A percentile compares a stretch with the other conserved stretches of the same genome.
Evolutionary conservation across 768 basidiomycete genomes (phyloP).

Genomic region (Galerina marginata): DNA sequence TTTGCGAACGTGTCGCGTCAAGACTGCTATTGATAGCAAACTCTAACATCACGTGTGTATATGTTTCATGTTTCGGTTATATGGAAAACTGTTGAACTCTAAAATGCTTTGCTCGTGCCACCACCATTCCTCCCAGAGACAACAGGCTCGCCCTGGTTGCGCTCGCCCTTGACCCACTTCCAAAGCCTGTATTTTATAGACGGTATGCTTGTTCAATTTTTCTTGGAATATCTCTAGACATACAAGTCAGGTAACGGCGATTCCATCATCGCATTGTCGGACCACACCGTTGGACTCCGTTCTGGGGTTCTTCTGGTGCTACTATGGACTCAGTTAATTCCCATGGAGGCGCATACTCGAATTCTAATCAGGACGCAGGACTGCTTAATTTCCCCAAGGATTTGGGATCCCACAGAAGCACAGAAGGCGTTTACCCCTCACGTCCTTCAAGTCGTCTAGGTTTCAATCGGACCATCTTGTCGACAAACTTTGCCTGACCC

Average conservation of each 20-base stretch:
- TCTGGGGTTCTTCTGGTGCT: conserved; percentile 22
- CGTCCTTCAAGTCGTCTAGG: conserved; percentile 57
- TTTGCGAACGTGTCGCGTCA: background rate
- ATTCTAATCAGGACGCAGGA: conserved; percentile 17
- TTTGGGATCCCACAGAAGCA: conserved; percentile 22
- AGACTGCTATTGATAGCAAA: conserved; percentile 1
- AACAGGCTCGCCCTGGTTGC: conserved; percentile 28
- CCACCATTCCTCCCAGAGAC: conserved; percentile 20
- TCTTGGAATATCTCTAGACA: conserved; percentile 27
- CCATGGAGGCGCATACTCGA: conserved; percentile 15
- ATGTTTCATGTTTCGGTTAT: conserved; percentile 18
- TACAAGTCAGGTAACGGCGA: conserved; percentile 27
- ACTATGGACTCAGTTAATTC: conserved; percentile 26
- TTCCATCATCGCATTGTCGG: conserved; percentile 15
- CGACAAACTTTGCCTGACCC: conserved; percentile 17
- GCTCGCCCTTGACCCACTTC: conserved; percentile 17
- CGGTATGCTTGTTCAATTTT: conserved; percentile 26
- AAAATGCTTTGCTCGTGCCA: conserved; percentile 15
- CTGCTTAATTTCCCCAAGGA: conserved; percentile 10
- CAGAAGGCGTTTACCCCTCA: conserved; percentile 34
- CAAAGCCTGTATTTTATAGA: conserved; percentile 20
- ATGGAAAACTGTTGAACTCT: conserved; percentile 11
- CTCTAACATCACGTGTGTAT: conserved; percentile 15
- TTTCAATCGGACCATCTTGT: conserved; percentile 38
- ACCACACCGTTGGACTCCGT: conserved; percentile 16